These are phyloP conservation scores for Wallacemonas sp. DNA, from an alignment of 208 protist species.

Conservation along the genomic window DNA sequence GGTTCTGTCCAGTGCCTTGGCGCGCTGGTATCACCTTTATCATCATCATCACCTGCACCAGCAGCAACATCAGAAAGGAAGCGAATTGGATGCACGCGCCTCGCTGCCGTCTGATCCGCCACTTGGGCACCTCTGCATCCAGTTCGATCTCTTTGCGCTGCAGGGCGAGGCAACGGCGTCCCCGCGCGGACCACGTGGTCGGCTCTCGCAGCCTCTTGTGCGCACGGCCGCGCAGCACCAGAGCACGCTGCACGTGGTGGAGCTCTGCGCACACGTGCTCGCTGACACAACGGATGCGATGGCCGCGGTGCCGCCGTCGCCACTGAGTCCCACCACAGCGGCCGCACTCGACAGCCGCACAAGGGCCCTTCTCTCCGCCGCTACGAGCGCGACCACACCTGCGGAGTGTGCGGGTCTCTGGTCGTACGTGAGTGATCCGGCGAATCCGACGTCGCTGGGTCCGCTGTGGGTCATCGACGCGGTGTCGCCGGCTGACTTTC, in stretches of 20 bases:
- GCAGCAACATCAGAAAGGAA: too few species aligned
- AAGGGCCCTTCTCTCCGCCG: too few species aligned
- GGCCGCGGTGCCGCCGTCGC: too few species aligned
- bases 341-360: too few species aligned
- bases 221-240: neutral
- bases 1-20: neutral
- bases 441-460: neutral
- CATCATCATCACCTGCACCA: neutral
- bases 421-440: neutral
- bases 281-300: too few species aligned
- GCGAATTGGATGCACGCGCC: too few species aligned
- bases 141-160: conserved; percentile 9
- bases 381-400: too few species aligned
- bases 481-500: neutral
- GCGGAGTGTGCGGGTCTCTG: too few species aligned
- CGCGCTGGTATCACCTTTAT: too few species aligned
- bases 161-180: conserved; percentile 1
- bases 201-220: neutral
- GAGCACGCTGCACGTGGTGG: neutral
- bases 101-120: neutral
- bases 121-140: conserved; percentile 3
- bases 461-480: neutral
- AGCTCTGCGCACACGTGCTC: conserved; percentile 3
- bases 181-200: neutral
- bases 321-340: too few species aligned